Evolutionary conservation across 2,329 filamentous ascomycete species (phyloP).

Genomic region (Paradendryphiella salina): DNA sequence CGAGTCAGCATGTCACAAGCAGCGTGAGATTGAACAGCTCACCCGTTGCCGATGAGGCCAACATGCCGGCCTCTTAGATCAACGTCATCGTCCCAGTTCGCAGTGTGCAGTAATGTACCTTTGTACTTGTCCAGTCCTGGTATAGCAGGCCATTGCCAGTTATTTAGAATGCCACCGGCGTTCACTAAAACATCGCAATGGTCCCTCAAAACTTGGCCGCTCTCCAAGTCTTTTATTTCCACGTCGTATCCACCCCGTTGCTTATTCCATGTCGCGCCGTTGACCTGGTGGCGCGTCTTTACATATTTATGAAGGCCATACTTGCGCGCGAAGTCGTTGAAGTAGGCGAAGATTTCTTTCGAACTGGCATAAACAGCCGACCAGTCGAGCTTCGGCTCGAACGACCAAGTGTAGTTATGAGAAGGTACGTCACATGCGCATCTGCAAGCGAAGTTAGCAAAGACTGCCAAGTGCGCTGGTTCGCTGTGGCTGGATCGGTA

Average conservation of each 20-base stretch:
- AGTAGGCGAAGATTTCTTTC: constrained; percentile 51
- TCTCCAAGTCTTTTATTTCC: constrained; percentile 39
- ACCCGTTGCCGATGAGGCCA: constrained; percentile 58
- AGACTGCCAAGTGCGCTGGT: background rate
- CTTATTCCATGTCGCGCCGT: constrained; percentile 46
- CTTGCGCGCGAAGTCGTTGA: constrained; percentile 49
- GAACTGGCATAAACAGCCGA: constrained; percentile 50
- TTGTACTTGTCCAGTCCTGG: constrained; percentile 57
- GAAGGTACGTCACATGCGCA: constrained; percentile 57
- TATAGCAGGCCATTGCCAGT: constrained; percentile 58
- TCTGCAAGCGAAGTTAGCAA: constrained; percentile 23
- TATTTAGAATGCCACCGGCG: constrained; percentile 56
- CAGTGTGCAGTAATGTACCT: constrained; percentile 59
- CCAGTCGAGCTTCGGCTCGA: constrained; percentile 53
- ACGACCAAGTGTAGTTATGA: constrained; percentile 58
- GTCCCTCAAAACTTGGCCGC: constrained; percentile 43
- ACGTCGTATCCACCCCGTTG: constrained; percentile 44
- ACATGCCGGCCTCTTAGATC: constrained; percentile 55
- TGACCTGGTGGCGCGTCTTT: constrained; percentile 40
- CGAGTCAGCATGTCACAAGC: background rate
- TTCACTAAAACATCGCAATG: constrained; percentile 56
- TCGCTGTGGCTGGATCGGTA: background rate
- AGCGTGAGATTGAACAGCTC: background rate
- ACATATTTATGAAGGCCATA: constrained; percentile 47
- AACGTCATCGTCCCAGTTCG: constrained; percentile 58